Evolutionary conservation across 495 filamentous ascomycete genomes (phyloP), one percentile per base, ranked within the genome.

Genomic region (Neurospora sp.): DNA sequence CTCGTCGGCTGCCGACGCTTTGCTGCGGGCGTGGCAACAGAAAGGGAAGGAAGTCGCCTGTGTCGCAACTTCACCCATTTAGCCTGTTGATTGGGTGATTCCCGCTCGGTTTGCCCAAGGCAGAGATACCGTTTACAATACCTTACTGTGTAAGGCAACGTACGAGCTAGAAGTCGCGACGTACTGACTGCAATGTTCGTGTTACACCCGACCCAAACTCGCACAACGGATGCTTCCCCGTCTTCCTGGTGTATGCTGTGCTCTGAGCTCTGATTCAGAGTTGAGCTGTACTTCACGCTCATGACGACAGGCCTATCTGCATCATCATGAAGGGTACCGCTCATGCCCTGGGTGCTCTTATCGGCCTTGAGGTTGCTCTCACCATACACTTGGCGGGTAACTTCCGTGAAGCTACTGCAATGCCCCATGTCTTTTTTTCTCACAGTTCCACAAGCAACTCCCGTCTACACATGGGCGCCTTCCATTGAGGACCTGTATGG

Each of bases 181-280:
- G 27, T 65, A 65, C 53, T 35, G 6, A 18, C 27, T 18, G 53
- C 31, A 65, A 65, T 65, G 14, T 65, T 65, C 22, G 53, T 37
- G 53, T 65, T 65, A 65, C 53, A 65, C 53, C 53, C 27, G 53
- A 37, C 27, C 4, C 27, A 65, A 65, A 65, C 53, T 71, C 68
- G 71, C 71, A 71, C 70, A 42, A 71, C 70, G 40, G 31, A 47
- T 47, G 70, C 22, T 71, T 71, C 47, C 47, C 41, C 70, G n/a
- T 61, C 18, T n/a, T 45, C 20, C 10, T 71, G 31, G 42, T 70
- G 35, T 70, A 31, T 71, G 41, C 18, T 59, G 42, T 35, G 53
- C 53, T 65, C 53, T 37, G 31, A 18, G 53, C 27, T 65, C 27
- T 65, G 53, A 18, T 65, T 65, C 27, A 35, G 27, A 61, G 22